Percentiles rank a stretch among this genome's conserved stretches.
Conservation (phyloP, 2,329 filamentous ascomycete genomes). For the Coleophoma crateriformis region DNA sequence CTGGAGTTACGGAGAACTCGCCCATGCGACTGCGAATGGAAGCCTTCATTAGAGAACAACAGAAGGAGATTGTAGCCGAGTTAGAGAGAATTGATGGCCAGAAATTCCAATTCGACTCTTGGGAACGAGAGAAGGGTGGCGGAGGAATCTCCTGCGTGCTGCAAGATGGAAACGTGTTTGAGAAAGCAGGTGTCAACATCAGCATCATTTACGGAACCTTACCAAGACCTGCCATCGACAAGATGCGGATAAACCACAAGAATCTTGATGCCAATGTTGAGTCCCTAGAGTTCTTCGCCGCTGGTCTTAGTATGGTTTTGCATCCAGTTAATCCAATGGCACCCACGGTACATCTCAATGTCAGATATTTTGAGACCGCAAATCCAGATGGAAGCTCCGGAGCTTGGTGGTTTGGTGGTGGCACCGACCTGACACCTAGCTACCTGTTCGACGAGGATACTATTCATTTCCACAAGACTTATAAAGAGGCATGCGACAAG, state of each 20-base stretch:
- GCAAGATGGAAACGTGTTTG: conserved; percentile 94
- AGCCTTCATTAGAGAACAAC: conserved; percentile 88
- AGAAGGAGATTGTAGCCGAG: conserved; percentile 78
- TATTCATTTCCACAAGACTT: conserved; percentile 89
- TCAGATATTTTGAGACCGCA: conserved; percentile 96
- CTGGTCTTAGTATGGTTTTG: conserved; percentile 86
- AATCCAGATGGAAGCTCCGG: conserved; percentile 75
- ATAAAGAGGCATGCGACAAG: conserved; percentile 89
- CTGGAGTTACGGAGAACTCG: conserved; percentile 67
- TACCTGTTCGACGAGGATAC: conserved; percentile 98
- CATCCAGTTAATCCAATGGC: conserved; percentile 96
- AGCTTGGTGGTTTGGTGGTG: conserved; percentile 98
- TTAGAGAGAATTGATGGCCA: conserved; percentile 80
- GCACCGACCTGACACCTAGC: conserved; percentile 84
- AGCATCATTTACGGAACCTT: conserved; percentile 91
- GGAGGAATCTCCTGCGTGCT: conserved; percentile 92
- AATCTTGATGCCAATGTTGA: conserved; percentile 75
- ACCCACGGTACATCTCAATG: conserved; percentile 96
- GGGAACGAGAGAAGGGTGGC: conserved; percentile 82
- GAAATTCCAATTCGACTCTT: conserved; percentile 78
- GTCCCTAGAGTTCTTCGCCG: conserved; percentile 89
- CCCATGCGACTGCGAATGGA: conserved; percentile 99
- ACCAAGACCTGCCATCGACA: conserved; percentile 78
- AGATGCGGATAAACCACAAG: conserved; percentile 95
- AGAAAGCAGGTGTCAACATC: conserved; percentile 94